Evolutionary conservation across 768 basidiomycete species (phyloP).

Genomic region (Tylopilus intermedius): DNA sequence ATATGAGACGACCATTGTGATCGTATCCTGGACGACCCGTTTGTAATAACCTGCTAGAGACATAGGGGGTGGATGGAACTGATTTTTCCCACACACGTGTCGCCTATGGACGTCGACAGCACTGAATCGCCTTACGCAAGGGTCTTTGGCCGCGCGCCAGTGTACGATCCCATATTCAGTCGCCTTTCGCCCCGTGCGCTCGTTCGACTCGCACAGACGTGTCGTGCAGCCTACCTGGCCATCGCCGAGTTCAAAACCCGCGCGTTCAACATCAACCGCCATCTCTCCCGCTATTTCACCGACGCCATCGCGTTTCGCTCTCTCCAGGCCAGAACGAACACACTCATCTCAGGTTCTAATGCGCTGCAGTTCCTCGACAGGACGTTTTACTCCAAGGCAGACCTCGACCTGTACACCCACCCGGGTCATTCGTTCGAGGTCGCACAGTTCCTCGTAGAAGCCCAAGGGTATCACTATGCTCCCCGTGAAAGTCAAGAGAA

Average conservation of each 20-base stretch:
- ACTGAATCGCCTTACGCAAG: background rate
- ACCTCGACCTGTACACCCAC: background rate
- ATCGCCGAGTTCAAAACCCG: slow-evolving; percentile 21
- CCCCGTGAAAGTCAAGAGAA: slow-evolving; percentile 20
- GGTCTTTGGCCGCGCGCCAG: slow-evolving; percentile 17
- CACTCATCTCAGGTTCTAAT: slow-evolving; percentile 28
- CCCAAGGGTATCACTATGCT: slow-evolving; percentile 28
- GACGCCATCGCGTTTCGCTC: slow-evolving; percentile 36
- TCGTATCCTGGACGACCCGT: background rate
- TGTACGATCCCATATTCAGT: slow-evolving; percentile 17
- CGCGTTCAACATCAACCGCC: slow-evolving; percentile 33
- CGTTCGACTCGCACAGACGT: slow-evolving; percentile 19
- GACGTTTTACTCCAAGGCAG: background rate
- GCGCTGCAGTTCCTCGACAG: background rate
- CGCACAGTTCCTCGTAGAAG: background rate
- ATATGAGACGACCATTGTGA: background rate
- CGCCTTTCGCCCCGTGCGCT: slow-evolving; percentile 17
- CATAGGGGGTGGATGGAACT: background rate
- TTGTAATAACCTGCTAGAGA: too few relatives aligned
- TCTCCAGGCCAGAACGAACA: slow-evolving; percentile 36
- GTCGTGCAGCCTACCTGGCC: slow-evolving; percentile 9
- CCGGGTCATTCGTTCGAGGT: background rate
- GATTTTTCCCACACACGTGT: background rate
- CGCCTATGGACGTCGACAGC: background rate
- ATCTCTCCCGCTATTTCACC: slow-evolving; percentile 34